phyloP scores from a whole-genome alignment of 208 protist genomes.

The Wallacemonas collosoma region DNA sequence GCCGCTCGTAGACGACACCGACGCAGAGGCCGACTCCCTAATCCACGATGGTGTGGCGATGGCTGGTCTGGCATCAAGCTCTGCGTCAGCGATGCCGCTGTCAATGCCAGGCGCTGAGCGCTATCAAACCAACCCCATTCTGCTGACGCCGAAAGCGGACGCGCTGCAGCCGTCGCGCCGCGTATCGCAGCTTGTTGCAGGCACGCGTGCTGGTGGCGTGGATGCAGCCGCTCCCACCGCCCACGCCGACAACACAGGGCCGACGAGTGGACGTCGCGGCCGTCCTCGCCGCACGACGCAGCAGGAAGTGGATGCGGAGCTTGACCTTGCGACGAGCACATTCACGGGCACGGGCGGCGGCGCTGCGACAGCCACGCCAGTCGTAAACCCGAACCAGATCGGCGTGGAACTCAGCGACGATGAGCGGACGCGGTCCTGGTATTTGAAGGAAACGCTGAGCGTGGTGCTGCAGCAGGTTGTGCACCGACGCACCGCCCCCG shows the following conservation, averaged over 20 bases:
- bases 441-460: conserved; percentile 60
- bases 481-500: conserved; percentile 5
- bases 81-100: too few species aligned
- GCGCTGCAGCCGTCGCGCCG: conserved; percentile 7
- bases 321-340: neutral
- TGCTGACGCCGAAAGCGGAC: conserved; percentile 1
- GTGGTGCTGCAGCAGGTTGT: conserved; percentile 58
- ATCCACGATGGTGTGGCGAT: too few species aligned
- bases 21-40: neutral
- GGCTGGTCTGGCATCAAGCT: too few species aligned
- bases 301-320: neutral
- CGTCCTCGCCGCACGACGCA: neutral
- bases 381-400: conserved; percentile 82
- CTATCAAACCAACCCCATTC: conserved; percentile 7
- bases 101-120: conserved; percentile 6
- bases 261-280: conserved; percentile 10
- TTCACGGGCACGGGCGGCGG: neutral
- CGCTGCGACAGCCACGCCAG: conserved; percentile 1
- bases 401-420: conserved; percentile 63
- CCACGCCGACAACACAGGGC: neutral
- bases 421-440: conserved; percentile 64
- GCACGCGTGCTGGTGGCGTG: neutral
- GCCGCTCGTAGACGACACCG: neutral
- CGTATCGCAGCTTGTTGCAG: conserved; percentile 1
- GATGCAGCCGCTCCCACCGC: neutral